phyloP scores from a whole-genome alignment of 1,284 basidiomycete species.

The Tilletia horrida region DNA sequence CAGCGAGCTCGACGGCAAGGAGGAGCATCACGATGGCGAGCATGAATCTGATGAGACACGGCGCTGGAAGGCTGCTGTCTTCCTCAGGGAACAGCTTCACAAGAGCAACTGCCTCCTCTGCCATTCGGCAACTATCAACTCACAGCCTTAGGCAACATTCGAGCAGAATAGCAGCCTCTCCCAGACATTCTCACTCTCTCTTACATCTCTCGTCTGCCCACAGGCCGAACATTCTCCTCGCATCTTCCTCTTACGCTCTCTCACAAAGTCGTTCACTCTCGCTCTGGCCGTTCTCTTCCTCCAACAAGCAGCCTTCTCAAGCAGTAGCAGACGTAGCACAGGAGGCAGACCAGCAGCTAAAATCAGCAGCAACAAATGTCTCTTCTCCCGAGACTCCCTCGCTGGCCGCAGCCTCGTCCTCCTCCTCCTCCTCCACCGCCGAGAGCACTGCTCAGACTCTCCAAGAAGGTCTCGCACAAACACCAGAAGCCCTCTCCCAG shows the following conservation, averaged over 20 bases:
- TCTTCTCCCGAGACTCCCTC: conserved; percentile 2
- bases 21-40: no score
- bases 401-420: conserved; percentile 3
- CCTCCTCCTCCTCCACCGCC: conserved; percentile 22
- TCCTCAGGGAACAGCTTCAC: no score
- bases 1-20: not conserved
- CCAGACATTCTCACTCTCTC: no score
- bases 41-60: no score
- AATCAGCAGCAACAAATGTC: not conserved
- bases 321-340: not conserved
- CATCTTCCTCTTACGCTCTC: no score
- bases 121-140: no score
- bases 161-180: no score
- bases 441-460: conserved; percentile 25
- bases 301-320: conserved; percentile 1
- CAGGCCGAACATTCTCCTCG: no score
- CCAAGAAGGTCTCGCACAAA: not conserved
- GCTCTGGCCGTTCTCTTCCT: conserved; percentile 8
- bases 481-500: conserved; percentile 4
- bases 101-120: no score
- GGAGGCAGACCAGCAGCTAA: not conserved
- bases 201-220: no score
- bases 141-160: no score
- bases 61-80: no score
- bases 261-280: not conserved